Percentiles rank a stretch among this genome's conserved stretches.
Conservation (phyloP, 805 yeast species). For the Candida hungchunana region DNA sequence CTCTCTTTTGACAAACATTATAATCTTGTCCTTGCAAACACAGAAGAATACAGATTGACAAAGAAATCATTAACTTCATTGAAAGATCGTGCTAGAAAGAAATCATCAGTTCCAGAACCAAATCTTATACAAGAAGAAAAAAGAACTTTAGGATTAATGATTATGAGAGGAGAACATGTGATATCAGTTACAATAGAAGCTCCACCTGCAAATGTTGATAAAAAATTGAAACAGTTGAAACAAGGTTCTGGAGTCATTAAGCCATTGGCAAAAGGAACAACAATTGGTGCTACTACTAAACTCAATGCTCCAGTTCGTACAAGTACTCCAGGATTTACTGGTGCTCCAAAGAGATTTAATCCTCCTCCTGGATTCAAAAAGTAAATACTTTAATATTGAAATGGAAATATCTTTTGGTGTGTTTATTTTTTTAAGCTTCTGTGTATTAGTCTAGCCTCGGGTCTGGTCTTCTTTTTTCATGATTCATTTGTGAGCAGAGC, state of each 20-base stretch:
- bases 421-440: no score
- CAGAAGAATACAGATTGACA: constrained; percentile 78
- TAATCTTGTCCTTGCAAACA: constrained; percentile 79
- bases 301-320: constrained; percentile 26
- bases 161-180: constrained; percentile 85
- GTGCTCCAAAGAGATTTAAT: constrained; percentile 39
- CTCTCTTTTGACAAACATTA: constrained; percentile 86
- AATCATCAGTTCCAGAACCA: constrained; percentile 34
- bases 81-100: constrained; percentile 29
- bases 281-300: constrained; percentile 6
- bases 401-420: no score
- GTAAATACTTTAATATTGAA: constrained; percentile 5
- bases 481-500: no score
- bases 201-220: constrained; percentile 24
- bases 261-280: constrained; percentile 17
- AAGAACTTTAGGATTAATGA: constrained; percentile 73
- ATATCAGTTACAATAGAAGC: constrained; percentile 43
- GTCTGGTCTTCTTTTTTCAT: no score
- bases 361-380: constrained; percentile 45
- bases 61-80: constrained; percentile 45
- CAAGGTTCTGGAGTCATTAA: constrained; percentile 29
- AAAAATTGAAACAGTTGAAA: constrained; percentile 25
- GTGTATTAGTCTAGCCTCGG: no score
- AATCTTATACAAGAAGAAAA: constrained; percentile 52
- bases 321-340: constrained; percentile 29